These are phyloP conservation scores for Mycena albidolilacea DNA, from an alignment of 768 basidiomycete species.

Conservation along the genomic window DNA sequence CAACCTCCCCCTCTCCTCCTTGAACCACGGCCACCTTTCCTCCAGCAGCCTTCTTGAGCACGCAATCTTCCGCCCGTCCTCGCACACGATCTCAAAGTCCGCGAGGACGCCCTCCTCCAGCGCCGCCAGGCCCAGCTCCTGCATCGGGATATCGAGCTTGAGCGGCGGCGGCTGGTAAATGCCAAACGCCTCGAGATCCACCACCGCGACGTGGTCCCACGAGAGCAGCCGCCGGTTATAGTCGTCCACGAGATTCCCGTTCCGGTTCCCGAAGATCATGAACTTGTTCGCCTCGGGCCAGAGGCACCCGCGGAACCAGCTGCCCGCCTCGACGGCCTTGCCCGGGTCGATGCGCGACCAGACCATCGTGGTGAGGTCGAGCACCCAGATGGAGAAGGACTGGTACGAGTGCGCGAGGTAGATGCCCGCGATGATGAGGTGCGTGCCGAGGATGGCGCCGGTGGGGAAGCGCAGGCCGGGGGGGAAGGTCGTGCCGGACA, in stretches of 20 bases:
- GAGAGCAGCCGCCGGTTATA: slow-evolving; percentile 92
- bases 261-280: slow-evolving; percentile 91
- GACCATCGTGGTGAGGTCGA: slow-evolving; percentile 85
- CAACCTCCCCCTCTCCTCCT: slow-evolving; percentile 74
- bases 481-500: slow-evolving; percentile 88
- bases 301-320: slow-evolving; percentile 94
- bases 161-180: slow-evolving; percentile 91
- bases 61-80: slow-evolving; percentile 87
- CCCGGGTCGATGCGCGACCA: slow-evolving; percentile 94
- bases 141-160: slow-evolving; percentile 78
- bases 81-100: slow-evolving; percentile 94
- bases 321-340: slow-evolving; percentile 86
- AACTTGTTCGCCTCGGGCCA: slow-evolving; percentile 91
- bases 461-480: slow-evolving; percentile 97
- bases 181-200: slow-evolving; percentile 95
- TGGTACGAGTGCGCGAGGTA: slow-evolving; percentile 96
- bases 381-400: slow-evolving; percentile 96
- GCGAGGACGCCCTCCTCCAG: slow-evolving; percentile 86
- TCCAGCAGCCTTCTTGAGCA: slow-evolving; percentile 90
- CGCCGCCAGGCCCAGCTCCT: slow-evolving; percentile 87
- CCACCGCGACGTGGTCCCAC: slow-evolving; percentile 93
- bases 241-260: slow-evolving; percentile 91
- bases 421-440: slow-evolving; percentile 95
- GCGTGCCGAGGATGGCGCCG: slow-evolving; percentile 90
- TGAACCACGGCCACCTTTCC: slow-evolving; percentile 97